phyloP scores from a whole-genome alignment of 2,329 filamentous ascomycete genomes.

The Ophiostoma perfectum region DNA sequence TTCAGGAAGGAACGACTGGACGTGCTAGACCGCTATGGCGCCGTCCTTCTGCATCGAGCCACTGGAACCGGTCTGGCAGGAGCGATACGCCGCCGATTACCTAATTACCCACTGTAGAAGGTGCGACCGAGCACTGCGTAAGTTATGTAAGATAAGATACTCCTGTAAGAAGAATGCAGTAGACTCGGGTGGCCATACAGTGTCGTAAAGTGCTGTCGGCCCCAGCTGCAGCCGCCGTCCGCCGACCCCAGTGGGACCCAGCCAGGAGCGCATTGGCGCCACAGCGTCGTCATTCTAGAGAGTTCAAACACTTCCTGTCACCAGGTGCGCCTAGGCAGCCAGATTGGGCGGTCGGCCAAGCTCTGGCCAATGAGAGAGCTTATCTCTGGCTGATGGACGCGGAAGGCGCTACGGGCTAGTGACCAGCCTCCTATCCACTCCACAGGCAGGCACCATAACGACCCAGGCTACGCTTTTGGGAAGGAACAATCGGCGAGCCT shows the following conservation, averaged over 20 bases:
- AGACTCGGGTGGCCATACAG: too few relatives aligned
- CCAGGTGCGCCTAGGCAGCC: constrained; percentile 21
- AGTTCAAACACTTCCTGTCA: not conserved
- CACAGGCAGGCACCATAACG: constrained; percentile 16
- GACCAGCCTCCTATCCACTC: constrained; percentile 18
- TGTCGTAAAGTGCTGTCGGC: too few relatives aligned
- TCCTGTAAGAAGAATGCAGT: too few relatives aligned
- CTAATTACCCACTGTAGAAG: not conserved
- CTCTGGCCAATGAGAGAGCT: constrained; percentile 25
- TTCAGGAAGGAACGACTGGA: not conserved
- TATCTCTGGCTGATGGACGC: constrained; percentile 12
- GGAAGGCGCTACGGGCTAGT: constrained; percentile 17
- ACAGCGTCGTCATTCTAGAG: constrained; percentile 21
- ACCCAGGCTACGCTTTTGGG: not conserved
- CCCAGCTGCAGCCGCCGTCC: too few relatives aligned
- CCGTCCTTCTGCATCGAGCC: not conserved
- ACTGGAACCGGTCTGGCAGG: not conserved
- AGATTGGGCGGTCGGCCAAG: constrained; percentile 18
- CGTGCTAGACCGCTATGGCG: not conserved
- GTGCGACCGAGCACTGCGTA: not conserved
- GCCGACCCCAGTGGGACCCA: not conserved
- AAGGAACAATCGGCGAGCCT: constrained; percentile 10
- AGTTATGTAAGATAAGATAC: not conserved
- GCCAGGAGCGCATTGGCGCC: not conserved
- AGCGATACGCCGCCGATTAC: not conserved